Evolutionary conservation across 805 yeast genomes (phyloP), one percentile per base, ranked within the genome.

Genomic region (Saturnispora quitensis): DNA sequence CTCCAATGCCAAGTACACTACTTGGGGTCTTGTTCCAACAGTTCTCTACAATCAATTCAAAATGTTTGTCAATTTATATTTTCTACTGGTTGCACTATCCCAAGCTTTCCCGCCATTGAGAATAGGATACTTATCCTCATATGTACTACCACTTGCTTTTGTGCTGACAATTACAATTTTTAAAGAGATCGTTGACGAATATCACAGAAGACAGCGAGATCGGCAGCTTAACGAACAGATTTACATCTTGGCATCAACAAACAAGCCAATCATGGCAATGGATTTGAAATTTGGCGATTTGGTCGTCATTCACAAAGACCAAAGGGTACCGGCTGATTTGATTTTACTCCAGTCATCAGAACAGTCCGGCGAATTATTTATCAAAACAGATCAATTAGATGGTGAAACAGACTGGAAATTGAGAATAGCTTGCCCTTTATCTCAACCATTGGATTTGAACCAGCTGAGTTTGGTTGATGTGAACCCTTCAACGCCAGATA

Each of bases 361-460:
- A 63, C 68, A 72, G 3, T 74, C 77, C 3, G 97, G 97, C 7
- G 99, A 93, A 63, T 77, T 90, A 2, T 93, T 95, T 61, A 87
- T 93, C 57, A 86, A 95, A 61, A 93, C 99, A 0, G 99, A 93
- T 71, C 99, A 93, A 69, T 73, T 93, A 48, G 99, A 93, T 67
- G 99, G 99, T 63, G 99, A 93, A 67, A 93, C 99, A 5, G 99
- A 93, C 69, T 93, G 99, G 99, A 93, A 93, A 66, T 73, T 93
- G 51, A 74, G 99, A 60, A 70, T 87, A 38, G 93, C 97, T 0
- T 76, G 83, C 46, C 75, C 82, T 12, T 61, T 81, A 28, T 87
- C 97, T 0, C 98, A 91, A 63, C 66, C 66, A 35, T 58, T 79
- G 43, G 67, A 78, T 12, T 68, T 76, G n/a, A 20, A 47, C 18